Conservation (phyloP, 352 stramenopile genomes). For the Phytophthora palmivora region DNA sequence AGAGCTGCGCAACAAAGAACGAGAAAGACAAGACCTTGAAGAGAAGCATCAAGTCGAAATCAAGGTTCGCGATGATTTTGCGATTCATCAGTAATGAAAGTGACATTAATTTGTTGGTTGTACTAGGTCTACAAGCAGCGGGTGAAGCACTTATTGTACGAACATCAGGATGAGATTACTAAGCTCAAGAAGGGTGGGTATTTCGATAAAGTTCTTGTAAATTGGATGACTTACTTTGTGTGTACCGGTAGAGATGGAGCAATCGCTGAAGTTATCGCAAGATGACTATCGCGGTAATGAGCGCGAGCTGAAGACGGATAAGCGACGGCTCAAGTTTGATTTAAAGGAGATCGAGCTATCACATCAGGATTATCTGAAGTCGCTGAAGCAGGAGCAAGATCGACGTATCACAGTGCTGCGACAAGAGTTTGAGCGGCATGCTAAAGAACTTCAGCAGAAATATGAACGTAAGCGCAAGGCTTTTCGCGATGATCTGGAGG, state of each 20-base stretch:
- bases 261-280: slow-evolving; percentile 90
- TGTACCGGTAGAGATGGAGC: slow-evolving; percentile 69
- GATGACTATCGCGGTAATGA: slow-evolving; percentile 91
- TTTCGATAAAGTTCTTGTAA: neutral
- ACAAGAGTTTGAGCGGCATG: slow-evolving; percentile 92
- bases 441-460: slow-evolving; percentile 92
- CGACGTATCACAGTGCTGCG: slow-evolving; percentile 90
- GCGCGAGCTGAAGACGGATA: slow-evolving; percentile 91
- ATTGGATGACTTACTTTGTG: neutral
- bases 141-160: slow-evolving; percentile 96
- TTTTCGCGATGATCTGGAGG: slow-evolving; percentile 87
- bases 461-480: slow-evolving; percentile 85
- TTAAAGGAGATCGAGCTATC: slow-evolving; percentile 93
- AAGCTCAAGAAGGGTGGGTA: slow-evolving; percentile 82
- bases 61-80: slow-evolving; percentile 59
- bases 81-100: neutral
- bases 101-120: slow-evolving; percentile 1
- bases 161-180: slow-evolving; percentile 95
- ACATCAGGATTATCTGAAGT: slow-evolving; percentile 94
- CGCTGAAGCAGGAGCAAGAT: slow-evolving; percentile 94
- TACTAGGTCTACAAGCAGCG: slow-evolving; percentile 93
- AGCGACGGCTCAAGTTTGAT: slow-evolving; percentile 87
- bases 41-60: slow-evolving; percentile 97
- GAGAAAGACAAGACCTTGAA: slow-evolving; percentile 94
- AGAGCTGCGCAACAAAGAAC: slow-evolving; percentile 94